Conservation (phyloP, 2,329 filamentous ascomycete genomes). For the Pseudogymnoascus sp. region DNA sequence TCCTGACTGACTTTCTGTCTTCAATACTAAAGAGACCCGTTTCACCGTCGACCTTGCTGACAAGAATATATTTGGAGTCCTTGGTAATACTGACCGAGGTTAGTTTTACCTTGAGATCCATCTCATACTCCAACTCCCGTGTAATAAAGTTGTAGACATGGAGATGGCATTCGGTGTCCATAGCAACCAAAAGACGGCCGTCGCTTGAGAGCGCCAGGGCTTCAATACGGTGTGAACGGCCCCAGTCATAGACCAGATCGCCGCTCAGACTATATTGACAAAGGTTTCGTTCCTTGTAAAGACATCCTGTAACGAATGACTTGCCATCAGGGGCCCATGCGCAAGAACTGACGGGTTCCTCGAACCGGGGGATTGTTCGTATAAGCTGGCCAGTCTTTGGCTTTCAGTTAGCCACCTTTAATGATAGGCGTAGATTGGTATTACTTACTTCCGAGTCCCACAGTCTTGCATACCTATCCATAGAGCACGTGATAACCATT, state of each 20-base stretch:
- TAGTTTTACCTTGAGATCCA: constrained; percentile 59
- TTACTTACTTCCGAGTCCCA: constrained; percentile 62
- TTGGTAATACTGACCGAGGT: constrained; percentile 74
- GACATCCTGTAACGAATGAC: constrained; percentile 70
- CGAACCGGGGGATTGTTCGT: constrained; percentile 58
- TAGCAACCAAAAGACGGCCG: constrained; percentile 70
- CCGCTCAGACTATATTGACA: constrained; percentile 63
- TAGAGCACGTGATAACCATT: constrained; percentile 75
- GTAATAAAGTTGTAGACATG: constrained; percentile 77
- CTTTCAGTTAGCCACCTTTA: neutral
- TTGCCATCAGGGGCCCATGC: constrained; percentile 78
- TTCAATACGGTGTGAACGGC: constrained; percentile 65
- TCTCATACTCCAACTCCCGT: constrained; percentile 65
- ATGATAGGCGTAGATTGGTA: neutral
- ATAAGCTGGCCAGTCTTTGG: constrained; percentile 54
- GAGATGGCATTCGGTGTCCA: constrained; percentile 61
- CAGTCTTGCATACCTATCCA: constrained; percentile 63
- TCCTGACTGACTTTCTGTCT: constrained; percentile 61
- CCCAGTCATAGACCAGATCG: constrained; percentile 56
- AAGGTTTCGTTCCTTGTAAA: constrained; percentile 59
- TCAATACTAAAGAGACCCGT: constrained; percentile 72
- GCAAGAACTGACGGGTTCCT: constrained; percentile 79
- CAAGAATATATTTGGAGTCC: constrained; percentile 72
- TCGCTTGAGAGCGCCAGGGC: constrained; percentile 78
- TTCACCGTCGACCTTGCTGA: constrained; percentile 71